Conservation (phyloP, 1,284 basidiomycete species). For the Trametes versicolor region DNA sequence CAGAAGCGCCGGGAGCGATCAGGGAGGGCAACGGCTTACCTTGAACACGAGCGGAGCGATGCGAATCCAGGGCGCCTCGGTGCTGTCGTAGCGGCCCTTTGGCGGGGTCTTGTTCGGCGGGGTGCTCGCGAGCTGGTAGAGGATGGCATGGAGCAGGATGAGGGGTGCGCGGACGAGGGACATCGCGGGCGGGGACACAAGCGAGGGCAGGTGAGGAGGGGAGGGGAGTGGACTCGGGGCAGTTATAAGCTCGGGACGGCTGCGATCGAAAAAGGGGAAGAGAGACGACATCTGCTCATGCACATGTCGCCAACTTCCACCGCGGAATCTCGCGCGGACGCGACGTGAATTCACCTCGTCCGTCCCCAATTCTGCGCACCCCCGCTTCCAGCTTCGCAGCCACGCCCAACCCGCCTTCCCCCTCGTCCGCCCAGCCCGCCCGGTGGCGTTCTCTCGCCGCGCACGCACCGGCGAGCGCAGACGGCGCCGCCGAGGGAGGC, state of each 20-base stretch:
- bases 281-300: neutral
- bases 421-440: neutral
- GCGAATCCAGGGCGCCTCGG: slow-evolving; percentile 61
- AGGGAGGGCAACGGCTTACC: slow-evolving; percentile 43
- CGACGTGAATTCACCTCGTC: slow-evolving; percentile 7
- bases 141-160: slow-evolving; percentile 57
- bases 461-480: neutral
- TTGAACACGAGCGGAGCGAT: slow-evolving; percentile 68
- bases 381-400: neutral
- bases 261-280: slow-evolving; percentile 6
- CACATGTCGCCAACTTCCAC: neutral
- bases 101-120: slow-evolving; percentile 66
- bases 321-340: neutral
- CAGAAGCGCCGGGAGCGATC: neutral
- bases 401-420: neutral
- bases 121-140: slow-evolving; percentile 63
- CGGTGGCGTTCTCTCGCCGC: neutral
- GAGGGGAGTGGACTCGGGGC: no score
- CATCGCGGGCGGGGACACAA: slow-evolving; percentile 22
- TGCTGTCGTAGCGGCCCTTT: slow-evolving; percentile 63
- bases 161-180: slow-evolving; percentile 53
- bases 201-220: neutral
- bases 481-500: slow-evolving; percentile 3
- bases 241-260: neutral
- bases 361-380: neutral